Conservation (phyloP, 495 filamentous ascomycete genomes). For the Penicillium ucsense region DNA sequence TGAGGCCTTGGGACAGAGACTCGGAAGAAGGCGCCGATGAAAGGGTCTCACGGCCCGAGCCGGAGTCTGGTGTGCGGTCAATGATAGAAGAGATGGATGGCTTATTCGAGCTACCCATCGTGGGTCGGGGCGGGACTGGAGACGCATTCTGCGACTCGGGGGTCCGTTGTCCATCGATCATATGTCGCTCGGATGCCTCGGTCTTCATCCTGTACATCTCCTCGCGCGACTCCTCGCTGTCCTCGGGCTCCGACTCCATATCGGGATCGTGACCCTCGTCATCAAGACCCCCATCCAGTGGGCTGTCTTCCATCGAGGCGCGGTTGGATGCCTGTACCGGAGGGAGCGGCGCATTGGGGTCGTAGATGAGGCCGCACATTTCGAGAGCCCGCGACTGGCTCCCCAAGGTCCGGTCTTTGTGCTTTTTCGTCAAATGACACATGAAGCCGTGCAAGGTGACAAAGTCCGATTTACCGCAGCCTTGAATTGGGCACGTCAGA, state of each 20-base stretch:
- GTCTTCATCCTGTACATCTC: slow-evolving; percentile 21
- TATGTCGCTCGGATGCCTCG: slow-evolving; percentile 17
- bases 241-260: slow-evolving; percentile 29
- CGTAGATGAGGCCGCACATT: slow-evolving; percentile 36
- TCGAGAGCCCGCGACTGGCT: slow-evolving; percentile 39
- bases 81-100: slow-evolving; percentile 40
- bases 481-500: slow-evolving; percentile 34
- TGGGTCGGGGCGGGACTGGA: slow-evolving; percentile 10
- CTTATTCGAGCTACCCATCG: slow-evolving; percentile 26
- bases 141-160: slow-evolving; percentile 5
- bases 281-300: slow-evolving; percentile 20
- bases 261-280: slow-evolving; percentile 29
- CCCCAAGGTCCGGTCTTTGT: slow-evolving; percentile 39
- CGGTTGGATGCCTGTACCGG: slow-evolving; percentile 28
- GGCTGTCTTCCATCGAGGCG: slow-evolving; percentile 32
- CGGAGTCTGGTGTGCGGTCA: slow-evolving; percentile 27
- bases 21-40: slow-evolving; percentile 12
- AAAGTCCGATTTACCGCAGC: slow-evolving; percentile 38
- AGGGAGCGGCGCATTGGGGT: slow-evolving; percentile 33
- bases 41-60: slow-evolving; percentile 15
- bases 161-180: slow-evolving; percentile 9
- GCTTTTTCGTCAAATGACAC: slow-evolving; percentile 43
- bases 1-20: slow-evolving; percentile 9
- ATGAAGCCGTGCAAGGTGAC: slow-evolving; percentile 40
- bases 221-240: slow-evolving; percentile 13